phyloP scores from a whole-genome alignment of 2,329 filamentous ascomycete species.

The Diplodia sapinea region DNA sequence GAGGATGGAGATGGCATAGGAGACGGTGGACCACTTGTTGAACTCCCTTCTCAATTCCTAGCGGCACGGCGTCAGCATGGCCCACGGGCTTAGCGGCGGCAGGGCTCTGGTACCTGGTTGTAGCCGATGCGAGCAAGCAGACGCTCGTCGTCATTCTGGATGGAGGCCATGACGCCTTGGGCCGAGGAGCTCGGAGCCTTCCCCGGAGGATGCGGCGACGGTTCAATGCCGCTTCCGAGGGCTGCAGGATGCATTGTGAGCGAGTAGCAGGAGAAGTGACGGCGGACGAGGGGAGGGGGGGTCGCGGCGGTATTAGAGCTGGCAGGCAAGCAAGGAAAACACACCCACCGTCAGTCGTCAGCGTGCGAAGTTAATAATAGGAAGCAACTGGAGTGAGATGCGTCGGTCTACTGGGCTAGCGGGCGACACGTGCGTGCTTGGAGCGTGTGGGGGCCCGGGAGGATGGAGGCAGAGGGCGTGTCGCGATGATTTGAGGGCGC shows the following conservation, averaged over 20 bases:
- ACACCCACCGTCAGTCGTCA: neutral
- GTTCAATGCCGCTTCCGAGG: neutral
- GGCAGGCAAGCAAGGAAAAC: neutral
- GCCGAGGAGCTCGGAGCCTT: constrained; percentile 7
- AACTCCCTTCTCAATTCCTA: constrained; percentile 68
- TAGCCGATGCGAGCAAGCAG: constrained; percentile 67
- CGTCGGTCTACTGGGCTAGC: neutral
- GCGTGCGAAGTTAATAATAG: constrained; percentile 16
- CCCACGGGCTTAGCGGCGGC: neutral
- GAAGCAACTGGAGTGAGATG: constrained; percentile 2
- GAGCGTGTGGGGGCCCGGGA: constrained; percentile 22
- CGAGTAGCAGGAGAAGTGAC: neutral
- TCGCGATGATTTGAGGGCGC: constrained; percentile 19
- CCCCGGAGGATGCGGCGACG: neutral
- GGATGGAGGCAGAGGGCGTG: constrained; percentile 13
- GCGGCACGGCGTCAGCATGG: constrained; percentile 34
- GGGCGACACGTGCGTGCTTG: constrained; percentile 24
- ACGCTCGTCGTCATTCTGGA: constrained; percentile 64
- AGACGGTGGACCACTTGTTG: constrained; percentile 70
- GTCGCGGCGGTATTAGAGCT: neutral
- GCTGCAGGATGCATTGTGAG: constrained; percentile 11
- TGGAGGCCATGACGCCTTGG: constrained; percentile 52
- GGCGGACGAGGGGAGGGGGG: neutral
- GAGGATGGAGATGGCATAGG: constrained; percentile 69
- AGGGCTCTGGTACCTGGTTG: constrained; percentile 57